Base-by-base conservation (phyloP, 306 rosid genomes). In the Inga laurina region DNA sequence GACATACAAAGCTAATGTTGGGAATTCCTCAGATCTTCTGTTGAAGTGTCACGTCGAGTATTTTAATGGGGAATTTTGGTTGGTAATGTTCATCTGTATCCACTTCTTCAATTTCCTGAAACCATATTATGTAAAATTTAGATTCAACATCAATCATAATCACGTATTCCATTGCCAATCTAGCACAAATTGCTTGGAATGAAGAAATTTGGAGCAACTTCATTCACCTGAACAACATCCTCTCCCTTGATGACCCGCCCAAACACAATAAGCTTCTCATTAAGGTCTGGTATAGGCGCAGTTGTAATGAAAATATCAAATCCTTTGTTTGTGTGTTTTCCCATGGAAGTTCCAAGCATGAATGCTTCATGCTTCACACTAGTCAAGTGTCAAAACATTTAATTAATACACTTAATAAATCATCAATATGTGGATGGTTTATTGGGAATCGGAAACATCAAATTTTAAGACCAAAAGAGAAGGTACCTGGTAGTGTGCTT, bases 271-370 rank as follows among this genome's bases (percentile, higher is more conserved):
- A 94, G 90, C 91, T 92, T 92, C 86, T 97, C 98, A 22, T 87
- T 92, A 73, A 97, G 84, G 89, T 94, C 97, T 32, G 99, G 98
- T 66, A 97, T 97, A 2, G 99, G 99, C 62, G 99, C 98, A 77
- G 99, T 97, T 49, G 99, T 97, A 76, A 97, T 92, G 79, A 94
- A 93, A 83, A 97, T 92, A 88, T 94, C 94, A 86, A 97, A 97
- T 85, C 89, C 94, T 79, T 92, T 87, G 85, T 85, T 76, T 82
- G 65, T 76, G 69, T 80, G 92, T 76, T 91, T 93, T 18, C 89
- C 91, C 90, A 92, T 93, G 18, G 98, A 88, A 79, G 99, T 96
- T 79, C 99, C 99, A 75, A 96, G 93, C 94, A 92, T 87, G 81
- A 96, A 96, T 0, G 98, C 98, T 75, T 93, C 97, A n/a, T 96